These are phyloP conservation scores for Ophiostoma ips DNA, from an alignment of 2,329 filamentous ascomycete species.

Conservation along the genomic window DNA sequence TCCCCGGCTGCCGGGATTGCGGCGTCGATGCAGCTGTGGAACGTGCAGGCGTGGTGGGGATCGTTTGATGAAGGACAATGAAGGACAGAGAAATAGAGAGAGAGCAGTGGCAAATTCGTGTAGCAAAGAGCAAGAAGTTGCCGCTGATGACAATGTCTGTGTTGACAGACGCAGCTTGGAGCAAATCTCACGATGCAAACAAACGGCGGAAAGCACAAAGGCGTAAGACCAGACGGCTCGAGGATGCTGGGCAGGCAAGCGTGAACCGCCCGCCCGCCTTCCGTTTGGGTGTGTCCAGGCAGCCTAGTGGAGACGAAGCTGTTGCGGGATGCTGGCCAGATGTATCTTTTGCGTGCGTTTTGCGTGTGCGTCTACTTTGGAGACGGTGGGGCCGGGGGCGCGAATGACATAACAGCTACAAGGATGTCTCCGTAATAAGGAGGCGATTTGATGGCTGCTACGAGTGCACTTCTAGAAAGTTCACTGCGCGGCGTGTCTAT, in stretches of 20 bases:
- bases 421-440: too few relatives aligned
- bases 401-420: constrained; percentile 4
- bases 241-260: not conserved
- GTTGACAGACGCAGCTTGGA: too few relatives aligned
- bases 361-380: not conserved
- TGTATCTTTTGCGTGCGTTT: not conserved
- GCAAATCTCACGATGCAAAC: too few relatives aligned
- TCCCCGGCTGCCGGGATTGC: too few relatives aligned
- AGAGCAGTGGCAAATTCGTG: not conserved
- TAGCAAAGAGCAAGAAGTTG: too few relatives aligned
- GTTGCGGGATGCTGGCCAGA: not conserved
- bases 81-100: too few relatives aligned
- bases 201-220: not conserved
- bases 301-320: constrained; percentile 1
- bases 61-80: not conserved
- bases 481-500: constrained; percentile 7
- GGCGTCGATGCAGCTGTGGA: not conserved
- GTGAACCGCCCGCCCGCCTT: not conserved
- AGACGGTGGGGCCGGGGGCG: not conserved
- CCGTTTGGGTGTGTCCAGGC: not conserved
- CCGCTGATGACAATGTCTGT: too few relatives aligned
- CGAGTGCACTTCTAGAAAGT: constrained; percentile 13
- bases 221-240: not conserved
- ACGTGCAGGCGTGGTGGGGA: not conserved
- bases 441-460: too few relatives aligned